Conservation (phyloP, 805 yeast species). For the Candida dajiaensis region DNA sequence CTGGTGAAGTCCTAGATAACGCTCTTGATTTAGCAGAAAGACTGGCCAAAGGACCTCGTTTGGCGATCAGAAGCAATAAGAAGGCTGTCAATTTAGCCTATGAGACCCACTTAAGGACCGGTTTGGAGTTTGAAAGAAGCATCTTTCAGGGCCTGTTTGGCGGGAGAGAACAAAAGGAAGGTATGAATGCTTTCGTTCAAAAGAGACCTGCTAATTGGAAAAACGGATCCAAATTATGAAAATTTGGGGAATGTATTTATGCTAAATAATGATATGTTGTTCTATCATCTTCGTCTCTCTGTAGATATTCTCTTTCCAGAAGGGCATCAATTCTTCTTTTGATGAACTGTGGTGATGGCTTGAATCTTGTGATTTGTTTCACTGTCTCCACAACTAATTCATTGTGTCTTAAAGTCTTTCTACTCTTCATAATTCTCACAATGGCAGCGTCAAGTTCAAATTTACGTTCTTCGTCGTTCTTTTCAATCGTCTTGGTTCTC, state of each 20-base stretch:
- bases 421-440: slow-evolving; percentile 80
- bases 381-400: slow-evolving; percentile 63
- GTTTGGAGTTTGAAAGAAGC: slow-evolving; percentile 37
- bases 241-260: slow-evolving; percentile 14
- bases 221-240: slow-evolving; percentile 11
- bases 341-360: slow-evolving; percentile 60
- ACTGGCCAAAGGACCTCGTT: slow-evolving; percentile 35
- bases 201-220: slow-evolving; percentile 33
- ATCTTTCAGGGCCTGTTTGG: slow-evolving; percentile 42
- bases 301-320: slow-evolving; percentile 76
- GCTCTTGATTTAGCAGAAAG: slow-evolving; percentile 39
- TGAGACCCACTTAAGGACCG: slow-evolving; percentile 32
- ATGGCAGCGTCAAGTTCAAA: slow-evolving; percentile 78
- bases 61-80: slow-evolving; percentile 42
- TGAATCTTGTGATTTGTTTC: slow-evolving; percentile 58
- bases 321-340: slow-evolving; percentile 70
- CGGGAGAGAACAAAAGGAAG: slow-evolving; percentile 41
- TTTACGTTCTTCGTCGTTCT: slow-evolving; percentile 56
- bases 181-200: slow-evolving; percentile 46
- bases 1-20: slow-evolving; percentile 33
- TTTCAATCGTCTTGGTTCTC: slow-evolving; percentile 41
- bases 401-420: slow-evolving; percentile 55
- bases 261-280: slow-evolving; percentile 66
- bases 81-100: slow-evolving; percentile 35
- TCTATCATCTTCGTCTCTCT: slow-evolving; percentile 58